Conservation (phyloP, 2,329 filamentous ascomycete genomes). For the Penicillium sp. region DNA sequence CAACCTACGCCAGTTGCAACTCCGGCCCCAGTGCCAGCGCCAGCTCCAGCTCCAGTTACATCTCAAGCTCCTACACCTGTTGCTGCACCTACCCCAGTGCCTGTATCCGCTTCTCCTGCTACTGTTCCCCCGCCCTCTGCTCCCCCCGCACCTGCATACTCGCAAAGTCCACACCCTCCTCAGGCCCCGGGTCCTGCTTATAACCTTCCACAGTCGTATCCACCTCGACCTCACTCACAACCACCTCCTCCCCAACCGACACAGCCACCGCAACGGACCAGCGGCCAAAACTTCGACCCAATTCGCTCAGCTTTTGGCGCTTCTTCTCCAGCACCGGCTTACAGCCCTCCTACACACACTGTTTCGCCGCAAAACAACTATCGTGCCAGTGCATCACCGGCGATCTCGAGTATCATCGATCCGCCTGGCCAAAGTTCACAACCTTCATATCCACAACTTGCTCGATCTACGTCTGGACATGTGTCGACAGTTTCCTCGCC, state of each 20-base stretch:
- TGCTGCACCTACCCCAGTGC: slow-evolving; percentile 12
- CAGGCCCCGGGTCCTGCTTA: slow-evolving; percentile 51
- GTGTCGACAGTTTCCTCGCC: slow-evolving; percentile 33
- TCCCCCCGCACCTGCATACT: slow-evolving; percentile 13
- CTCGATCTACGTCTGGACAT: slow-evolving; percentile 34
- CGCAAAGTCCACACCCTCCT: slow-evolving; percentile 49
- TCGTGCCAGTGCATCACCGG: slow-evolving; percentile 85
- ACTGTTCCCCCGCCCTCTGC: slow-evolving; percentile 11
- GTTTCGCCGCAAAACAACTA: slow-evolving; percentile 56
- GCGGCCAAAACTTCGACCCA: slow-evolving; percentile 86
- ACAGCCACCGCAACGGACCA: slow-evolving; percentile 58
- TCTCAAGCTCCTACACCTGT: slow-evolving; percentile 14
- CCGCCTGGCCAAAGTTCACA: slow-evolving; percentile 51
- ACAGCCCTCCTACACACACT: slow-evolving; percentile 52
- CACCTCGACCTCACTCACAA: slow-evolving; percentile 48
- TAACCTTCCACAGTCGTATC: slow-evolving; percentile 58
- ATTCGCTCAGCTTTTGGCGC: slow-evolving; percentile 71
- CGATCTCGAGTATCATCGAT: slow-evolving; percentile 88
- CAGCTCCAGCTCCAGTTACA: slow-evolving; percentile 7
- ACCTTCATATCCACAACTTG: slow-evolving; percentile 31
- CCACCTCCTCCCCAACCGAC: slow-evolving; percentile 51
- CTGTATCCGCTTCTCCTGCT: slow-evolving; percentile 13
- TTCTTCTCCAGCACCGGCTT: slow-evolving; percentile 42
- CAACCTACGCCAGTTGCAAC: slow-evolving; percentile 3
- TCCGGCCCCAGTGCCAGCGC: slow-evolving; percentile 6